phyloP scores from a whole-genome alignment of 495 filamentous ascomycete genomes.

The Penicillium cosmopolitanum region DNA sequence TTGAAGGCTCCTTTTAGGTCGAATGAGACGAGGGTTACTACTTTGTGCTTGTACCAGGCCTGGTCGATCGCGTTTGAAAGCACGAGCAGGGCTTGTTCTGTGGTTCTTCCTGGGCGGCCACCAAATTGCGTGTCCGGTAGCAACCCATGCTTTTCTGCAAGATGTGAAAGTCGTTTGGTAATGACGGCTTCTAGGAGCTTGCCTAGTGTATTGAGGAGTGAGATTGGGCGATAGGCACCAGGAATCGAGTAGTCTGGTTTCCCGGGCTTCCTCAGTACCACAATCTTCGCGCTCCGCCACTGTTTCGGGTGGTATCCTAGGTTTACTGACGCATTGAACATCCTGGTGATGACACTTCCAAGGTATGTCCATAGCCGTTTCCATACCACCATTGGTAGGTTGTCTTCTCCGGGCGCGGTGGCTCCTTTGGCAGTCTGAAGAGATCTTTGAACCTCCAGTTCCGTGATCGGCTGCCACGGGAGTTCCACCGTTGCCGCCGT shows the following conservation, averaged over 20 bases:
- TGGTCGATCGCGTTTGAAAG: slow-evolving; percentile 17
- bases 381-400: slow-evolving; percentile 25
- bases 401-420: slow-evolving; percentile 32
- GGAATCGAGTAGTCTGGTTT: slow-evolving; percentile 5
- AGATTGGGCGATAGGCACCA: too few relatives aligned
- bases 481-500: slow-evolving; percentile 9
- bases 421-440: slow-evolving; percentile 23
- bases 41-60: neutral
- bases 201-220: too few relatives aligned
- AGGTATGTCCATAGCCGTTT: slow-evolving; percentile 27
- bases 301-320: slow-evolving; percentile 26
- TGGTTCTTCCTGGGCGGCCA: neutral
- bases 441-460: slow-evolving; percentile 28
- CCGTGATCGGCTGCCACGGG: slow-evolving; percentile 26
- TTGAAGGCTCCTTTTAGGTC: too few relatives aligned
- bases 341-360: slow-evolving; percentile 7
- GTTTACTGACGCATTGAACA: slow-evolving; percentile 8
- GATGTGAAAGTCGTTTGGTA: too few relatives aligned
- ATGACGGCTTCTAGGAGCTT: too few relatives aligned
- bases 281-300: slow-evolving; percentile 24
- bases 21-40: too few relatives aligned
- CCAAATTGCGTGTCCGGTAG: neutral
- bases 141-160: neutral
- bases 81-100: slow-evolving; percentile 8
- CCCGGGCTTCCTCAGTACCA: slow-evolving; percentile 28